These are phyloP conservation scores for Oenanthe javanica DNA, from an alignment of 140 eudicot species.

Conservation along the genomic window DNA sequence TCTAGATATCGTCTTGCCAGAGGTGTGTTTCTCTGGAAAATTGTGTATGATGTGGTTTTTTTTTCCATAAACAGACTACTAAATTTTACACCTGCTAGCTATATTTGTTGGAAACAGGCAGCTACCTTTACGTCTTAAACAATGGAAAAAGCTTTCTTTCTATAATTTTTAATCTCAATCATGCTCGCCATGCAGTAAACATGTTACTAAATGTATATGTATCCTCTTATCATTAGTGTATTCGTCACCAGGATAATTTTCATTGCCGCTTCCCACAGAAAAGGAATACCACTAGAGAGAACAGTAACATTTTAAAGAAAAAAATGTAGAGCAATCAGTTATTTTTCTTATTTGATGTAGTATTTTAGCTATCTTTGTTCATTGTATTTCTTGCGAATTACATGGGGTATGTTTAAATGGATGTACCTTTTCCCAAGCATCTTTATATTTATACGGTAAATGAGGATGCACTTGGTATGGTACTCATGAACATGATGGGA, in stretches of 20 bases:
- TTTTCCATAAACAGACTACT: background rate
- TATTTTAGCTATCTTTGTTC: background rate
- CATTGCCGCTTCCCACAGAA: background rate
- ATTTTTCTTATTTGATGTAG: background rate
- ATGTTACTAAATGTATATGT: background rate
- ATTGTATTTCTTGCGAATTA: background rate
- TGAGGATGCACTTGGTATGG: background rate
- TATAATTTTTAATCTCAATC: background rate
- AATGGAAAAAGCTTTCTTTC: background rate
- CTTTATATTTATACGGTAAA: background rate
- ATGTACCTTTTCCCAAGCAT: background rate
- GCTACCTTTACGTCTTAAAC: background rate
- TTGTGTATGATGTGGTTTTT: background rate
- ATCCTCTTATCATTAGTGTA: background rate
- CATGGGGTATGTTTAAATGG: background rate
- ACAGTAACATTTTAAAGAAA: background rate
- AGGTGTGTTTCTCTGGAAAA: conserved; percentile 33
- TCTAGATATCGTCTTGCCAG: conserved; percentile 75
- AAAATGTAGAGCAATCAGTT: background rate
- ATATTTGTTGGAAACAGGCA: background rate
- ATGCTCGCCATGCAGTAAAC: background rate
- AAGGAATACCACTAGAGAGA: background rate
- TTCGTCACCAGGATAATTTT: background rate
- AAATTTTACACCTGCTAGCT: background rate
- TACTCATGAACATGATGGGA: background rate